phyloP scores from a whole-genome alignment of 2,329 filamentous ascomycete species.

The Exophiala sp. region DNA sequence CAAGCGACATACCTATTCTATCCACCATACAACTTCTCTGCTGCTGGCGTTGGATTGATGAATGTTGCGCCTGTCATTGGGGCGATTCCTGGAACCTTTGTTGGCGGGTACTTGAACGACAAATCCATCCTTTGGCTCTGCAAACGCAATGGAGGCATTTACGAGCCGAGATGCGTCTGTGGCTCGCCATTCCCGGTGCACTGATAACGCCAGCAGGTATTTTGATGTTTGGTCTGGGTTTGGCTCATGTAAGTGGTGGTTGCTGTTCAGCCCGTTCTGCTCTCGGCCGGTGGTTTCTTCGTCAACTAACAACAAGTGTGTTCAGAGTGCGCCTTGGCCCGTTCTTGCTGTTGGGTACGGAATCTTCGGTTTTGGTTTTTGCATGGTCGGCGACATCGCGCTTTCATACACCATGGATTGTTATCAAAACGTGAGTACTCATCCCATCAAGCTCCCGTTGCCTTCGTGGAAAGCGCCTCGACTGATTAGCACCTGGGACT shows the following conservation, averaged over 20 bases:
- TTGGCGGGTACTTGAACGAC: slow-evolving; percentile 41
- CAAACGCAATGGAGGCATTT: slow-evolving; percentile 45
- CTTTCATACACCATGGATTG: slow-evolving; percentile 32
- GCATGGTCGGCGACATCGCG: slow-evolving; percentile 26
- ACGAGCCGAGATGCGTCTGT: slow-evolving; percentile 50
- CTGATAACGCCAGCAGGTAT: slow-evolving; percentile 34
- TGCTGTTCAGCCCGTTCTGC: background rate
- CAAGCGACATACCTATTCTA: slow-evolving; percentile 39
- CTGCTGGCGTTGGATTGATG: slow-evolving; percentile 34
- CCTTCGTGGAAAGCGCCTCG: background rate
- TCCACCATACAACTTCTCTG: slow-evolving; percentile 34
- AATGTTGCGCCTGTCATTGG: slow-evolving; percentile 38
- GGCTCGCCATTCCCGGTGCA: slow-evolving; percentile 24
- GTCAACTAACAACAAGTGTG: background rate
- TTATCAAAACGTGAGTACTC: slow-evolving; percentile 31
- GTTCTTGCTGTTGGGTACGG: slow-evolving; percentile 31
- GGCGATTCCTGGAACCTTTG: slow-evolving; percentile 37
- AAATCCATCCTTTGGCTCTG: slow-evolving; percentile 40
- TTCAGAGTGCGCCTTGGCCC: slow-evolving; percentile 33
- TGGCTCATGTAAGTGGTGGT: slow-evolving; percentile 19
- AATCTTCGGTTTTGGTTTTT: slow-evolving; percentile 36
- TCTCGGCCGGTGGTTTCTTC: background rate
- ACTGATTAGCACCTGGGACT: background rate
- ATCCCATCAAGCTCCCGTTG: background rate
- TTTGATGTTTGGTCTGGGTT: slow-evolving; percentile 39